These are phyloP conservation scores for Citrus unshiu DNA, from an alignment of 345 rosid genomes.

Conservation along the genomic window DNA sequence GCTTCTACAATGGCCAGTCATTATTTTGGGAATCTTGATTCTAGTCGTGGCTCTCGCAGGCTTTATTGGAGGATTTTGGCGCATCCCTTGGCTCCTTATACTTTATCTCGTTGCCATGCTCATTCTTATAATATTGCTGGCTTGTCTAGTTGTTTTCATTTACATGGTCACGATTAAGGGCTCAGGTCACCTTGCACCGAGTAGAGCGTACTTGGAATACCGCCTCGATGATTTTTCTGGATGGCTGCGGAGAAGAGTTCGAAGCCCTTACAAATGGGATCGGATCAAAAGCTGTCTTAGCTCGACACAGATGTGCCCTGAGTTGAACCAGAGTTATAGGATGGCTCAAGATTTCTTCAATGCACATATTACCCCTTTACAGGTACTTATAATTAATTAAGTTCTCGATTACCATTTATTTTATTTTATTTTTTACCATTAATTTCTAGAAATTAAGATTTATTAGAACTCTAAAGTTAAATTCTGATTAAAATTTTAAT, in stretches of 20 bases:
- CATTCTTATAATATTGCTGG: slow-evolving; percentile 59
- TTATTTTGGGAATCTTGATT: slow-evolving; percentile 68
- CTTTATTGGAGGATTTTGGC: slow-evolving; percentile 85
- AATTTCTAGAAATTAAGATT: no score
- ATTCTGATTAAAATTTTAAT: no score
- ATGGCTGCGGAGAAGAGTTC: slow-evolving; percentile 73
- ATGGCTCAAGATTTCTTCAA: slow-evolving; percentile 91
- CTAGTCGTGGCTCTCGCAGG: slow-evolving; percentile 69
- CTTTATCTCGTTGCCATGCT: slow-evolving; percentile 75
- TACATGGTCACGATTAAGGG: slow-evolving; percentile 78
- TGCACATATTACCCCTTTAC: slow-evolving; percentile 70
- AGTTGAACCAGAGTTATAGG: slow-evolving; percentile 70
- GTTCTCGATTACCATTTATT: no score
- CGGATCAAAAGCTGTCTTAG: slow-evolving; percentile 65
- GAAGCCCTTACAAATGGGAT: slow-evolving; percentile 79
- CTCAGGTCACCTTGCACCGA: slow-evolving; percentile 75
- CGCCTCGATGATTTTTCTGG: slow-evolving; percentile 72
- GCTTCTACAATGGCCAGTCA: slow-evolving; percentile 90
- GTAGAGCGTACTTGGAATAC: slow-evolving; percentile 77
- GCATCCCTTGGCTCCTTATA: slow-evolving; percentile 77
- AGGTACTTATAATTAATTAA: slow-evolving; percentile 34
- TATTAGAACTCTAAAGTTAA: no score
- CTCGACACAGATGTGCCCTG: slow-evolving; percentile 59
- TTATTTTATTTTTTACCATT: neutral
- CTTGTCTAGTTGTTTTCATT: slow-evolving; percentile 60